Evolutionary conservation across 2,329 filamentous ascomycete species (phyloP).

Genomic region (Pseudogymnoascus pannorum): DNA sequence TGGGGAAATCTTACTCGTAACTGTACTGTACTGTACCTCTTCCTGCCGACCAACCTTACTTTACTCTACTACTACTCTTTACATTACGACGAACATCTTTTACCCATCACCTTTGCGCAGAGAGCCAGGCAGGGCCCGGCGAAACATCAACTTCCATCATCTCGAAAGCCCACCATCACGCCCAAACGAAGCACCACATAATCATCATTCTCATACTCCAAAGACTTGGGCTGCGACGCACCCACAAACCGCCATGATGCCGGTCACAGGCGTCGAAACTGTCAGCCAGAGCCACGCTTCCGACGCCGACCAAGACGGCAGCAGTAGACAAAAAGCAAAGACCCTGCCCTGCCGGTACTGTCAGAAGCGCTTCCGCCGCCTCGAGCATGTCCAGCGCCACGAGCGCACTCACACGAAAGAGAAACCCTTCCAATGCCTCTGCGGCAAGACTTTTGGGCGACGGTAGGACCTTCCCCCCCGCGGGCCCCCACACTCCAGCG

Average conservation of each 20-base stretch:
- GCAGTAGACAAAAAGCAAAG: constrained; percentile 49
- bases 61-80: not conserved
- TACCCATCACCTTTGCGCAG: not conserved
- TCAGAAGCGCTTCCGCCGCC: constrained; percentile 55
- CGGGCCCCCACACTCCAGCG: not conserved
- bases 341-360: constrained; percentile 57
- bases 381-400: constrained; percentile 58
- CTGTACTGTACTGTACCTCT: too few relatives aligned
- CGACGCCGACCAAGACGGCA: not conserved
- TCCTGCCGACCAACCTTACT: not conserved
- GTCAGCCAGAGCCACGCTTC: not conserved
- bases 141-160: not conserved
- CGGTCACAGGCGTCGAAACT: not conserved
- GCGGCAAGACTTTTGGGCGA: constrained; percentile 56
- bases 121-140: not conserved
- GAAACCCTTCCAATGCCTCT: constrained; percentile 55
- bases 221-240: not conserved
- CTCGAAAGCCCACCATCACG: not conserved
- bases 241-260: not conserved
- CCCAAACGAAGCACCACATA: not conserved
- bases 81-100: not conserved
- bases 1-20: not conserved
- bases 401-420: constrained; percentile 59
- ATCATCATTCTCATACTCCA: not conserved
- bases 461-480: constrained; percentile 40